phyloP scores from a whole-genome alignment of 306 rosid species.

The Acacia acuminata region DNA sequence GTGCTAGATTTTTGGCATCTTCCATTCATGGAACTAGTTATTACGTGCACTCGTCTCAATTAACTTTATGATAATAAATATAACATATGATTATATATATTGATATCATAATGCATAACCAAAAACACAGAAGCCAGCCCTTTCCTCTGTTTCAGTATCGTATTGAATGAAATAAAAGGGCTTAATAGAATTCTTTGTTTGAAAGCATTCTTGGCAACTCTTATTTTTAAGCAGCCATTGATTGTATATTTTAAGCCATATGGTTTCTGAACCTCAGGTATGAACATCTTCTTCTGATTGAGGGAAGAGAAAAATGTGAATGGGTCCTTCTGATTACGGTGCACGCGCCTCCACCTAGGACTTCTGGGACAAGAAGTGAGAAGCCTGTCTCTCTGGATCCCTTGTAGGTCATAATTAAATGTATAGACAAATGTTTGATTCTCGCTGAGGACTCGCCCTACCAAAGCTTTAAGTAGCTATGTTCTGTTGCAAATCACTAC shows the following conservation, averaged over 20 bases:
- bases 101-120: no score
- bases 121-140: no score
- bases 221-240: not conserved
- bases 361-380: conserved; percentile 62
- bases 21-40: no score
- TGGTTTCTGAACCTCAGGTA: conserved; percentile 58
- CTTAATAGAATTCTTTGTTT: no score
- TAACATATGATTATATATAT: no score
- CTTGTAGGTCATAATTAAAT: conserved; percentile 60
- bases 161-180: no score
- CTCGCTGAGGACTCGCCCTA: not conserved
- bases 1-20: no score
- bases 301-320: conserved; percentile 87
- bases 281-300: conserved; percentile 88
- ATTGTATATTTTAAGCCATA: not conserved
- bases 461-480: not conserved
- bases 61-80: no score
- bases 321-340: conserved; percentile 96
- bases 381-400: conserved; percentile 74
- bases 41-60: no score
- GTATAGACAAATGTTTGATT: conserved; percentile 35
- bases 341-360: conserved; percentile 75
- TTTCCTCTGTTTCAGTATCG: no score
- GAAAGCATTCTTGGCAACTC: no score
- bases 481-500: not conserved